Conservation (phyloP, 2,329 filamentous ascomycete species). For the Thelonectria olida region DNA sequence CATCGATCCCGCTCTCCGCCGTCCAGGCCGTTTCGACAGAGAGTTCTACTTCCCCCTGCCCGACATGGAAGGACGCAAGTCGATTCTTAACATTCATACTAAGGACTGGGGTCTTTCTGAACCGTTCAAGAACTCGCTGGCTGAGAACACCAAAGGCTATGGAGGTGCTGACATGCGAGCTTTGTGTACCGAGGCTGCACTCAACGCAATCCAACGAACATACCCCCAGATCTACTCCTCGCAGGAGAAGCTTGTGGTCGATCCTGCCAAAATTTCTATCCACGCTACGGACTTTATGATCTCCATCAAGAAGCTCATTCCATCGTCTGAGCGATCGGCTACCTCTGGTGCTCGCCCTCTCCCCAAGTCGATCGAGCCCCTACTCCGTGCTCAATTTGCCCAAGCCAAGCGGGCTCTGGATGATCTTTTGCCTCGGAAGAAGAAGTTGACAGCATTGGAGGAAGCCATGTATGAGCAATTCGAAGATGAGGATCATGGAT, state of each 20-base stretch:
- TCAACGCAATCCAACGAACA: slow-evolving; percentile 94
- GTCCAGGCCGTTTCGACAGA: slow-evolving; percentile 93
- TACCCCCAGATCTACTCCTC: slow-evolving; percentile 97
- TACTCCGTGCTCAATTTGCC: slow-evolving; percentile 77
- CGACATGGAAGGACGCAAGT: slow-evolving; percentile 78
- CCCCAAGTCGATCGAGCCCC: slow-evolving; percentile 80
- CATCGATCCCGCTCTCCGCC: slow-evolving; percentile 92
- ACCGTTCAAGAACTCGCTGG: slow-evolving; percentile 83
- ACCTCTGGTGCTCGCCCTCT: slow-evolving; percentile 85
- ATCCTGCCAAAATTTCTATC: slow-evolving; percentile 84
- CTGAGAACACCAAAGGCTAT: slow-evolving; percentile 92
- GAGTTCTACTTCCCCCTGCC: slow-evolving; percentile 98
- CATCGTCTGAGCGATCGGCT: slow-evolving; percentile 90
- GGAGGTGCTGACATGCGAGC: slow-evolving; percentile 95
- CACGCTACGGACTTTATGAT: slow-evolving; percentile 97
- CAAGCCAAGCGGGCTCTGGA: slow-evolving; percentile 77
- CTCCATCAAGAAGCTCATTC: slow-evolving; percentile 94
- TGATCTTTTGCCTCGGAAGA: slow-evolving; percentile 82
- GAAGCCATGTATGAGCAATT: slow-evolving; percentile 93
- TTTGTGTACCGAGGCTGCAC: slow-evolving; percentile 91
- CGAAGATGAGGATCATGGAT: slow-evolving; percentile 82
- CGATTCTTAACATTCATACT: slow-evolving; percentile 95
- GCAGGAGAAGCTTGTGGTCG: slow-evolving; percentile 87
- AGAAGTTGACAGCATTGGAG: slow-evolving; percentile 87
- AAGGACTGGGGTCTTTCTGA: slow-evolving; percentile 88